Base-by-base conservation (phyloP, 768 basidiomycete genomes). In the Calocybe indica region DNA sequence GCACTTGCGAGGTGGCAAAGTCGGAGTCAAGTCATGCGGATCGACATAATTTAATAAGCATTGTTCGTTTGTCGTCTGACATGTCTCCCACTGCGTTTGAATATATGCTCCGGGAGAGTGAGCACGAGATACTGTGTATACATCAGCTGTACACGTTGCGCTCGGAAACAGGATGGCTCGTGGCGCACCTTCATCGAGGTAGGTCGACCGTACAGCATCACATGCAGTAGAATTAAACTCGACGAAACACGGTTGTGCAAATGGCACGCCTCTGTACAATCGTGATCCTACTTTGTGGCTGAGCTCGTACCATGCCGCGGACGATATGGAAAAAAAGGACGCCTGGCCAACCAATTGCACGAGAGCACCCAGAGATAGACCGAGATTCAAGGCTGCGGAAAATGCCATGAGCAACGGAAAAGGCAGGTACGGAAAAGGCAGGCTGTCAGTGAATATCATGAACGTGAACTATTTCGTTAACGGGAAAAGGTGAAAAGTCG, bases 51-150 rank as follows among this genome's bases (percentile, higher is more conserved):
- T 70, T 5, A 82, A 67, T 1, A 78, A 60, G 52, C 81, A 82
- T 33, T 70, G 67, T 11, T 71, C 64, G 6, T 65, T 62, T 0
- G 65, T 67, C 8, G 59, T 47, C 58, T 80, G 77, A 56, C 81
- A 83, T 2, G 75, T 75, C 51, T 79, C 80, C 75, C 75, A 80
- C 52, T 81, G 75, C 0, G 71, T 56, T 49, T 66, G 62, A 30
- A 68, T 66, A 46, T 66, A 69, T 5, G 54, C 64, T 14, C 59
- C 56, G 5, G 63, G 55, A 5, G 35, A n/a, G 22, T 52, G 52
- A 29, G 61, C 49, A 1, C 63, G 56, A n/a, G 54, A 49, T 11
- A 39, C 61, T 62, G 40, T 13, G 7, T 15, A 28, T 12, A 12
- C 34, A n/a, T 14, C 14, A 33, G 34, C 11, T 9, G 39, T 15